phyloP scores from a whole-genome alignment of 2,329 filamentous ascomycete species.

The Hypoxylon rubiginosum region DNA sequence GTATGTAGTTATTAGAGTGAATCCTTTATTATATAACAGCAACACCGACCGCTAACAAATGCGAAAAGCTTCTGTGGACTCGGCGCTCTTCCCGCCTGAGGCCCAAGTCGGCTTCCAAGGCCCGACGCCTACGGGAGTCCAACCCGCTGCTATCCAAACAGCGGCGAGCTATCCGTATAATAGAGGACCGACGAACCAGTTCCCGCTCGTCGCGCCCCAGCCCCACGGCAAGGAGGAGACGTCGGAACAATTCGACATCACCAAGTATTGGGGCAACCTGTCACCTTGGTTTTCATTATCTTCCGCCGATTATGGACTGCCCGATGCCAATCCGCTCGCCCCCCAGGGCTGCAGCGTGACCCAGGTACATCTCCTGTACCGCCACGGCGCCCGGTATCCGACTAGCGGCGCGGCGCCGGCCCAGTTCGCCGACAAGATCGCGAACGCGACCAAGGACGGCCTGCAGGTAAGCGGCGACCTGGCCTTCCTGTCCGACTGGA shows the following conservation, averaged over 20 bases:
- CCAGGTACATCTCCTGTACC: slow-evolving; percentile 53
- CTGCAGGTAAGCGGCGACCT: slow-evolving; percentile 51
- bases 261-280: slow-evolving; percentile 52
- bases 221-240: slow-evolving; percentile 44
- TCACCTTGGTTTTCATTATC: slow-evolving; percentile 53
- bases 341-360: slow-evolving; percentile 50
- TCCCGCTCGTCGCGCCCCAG: slow-evolving; percentile 49
- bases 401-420: slow-evolving; percentile 49
- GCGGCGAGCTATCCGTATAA: slow-evolving; percentile 50
- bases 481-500: slow-evolving; percentile 51
- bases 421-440: slow-evolving; percentile 52
- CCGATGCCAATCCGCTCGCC: slow-evolving; percentile 49
- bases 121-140: slow-evolving; percentile 47
- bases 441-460: slow-evolving; percentile 52
- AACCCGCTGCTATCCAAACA: slow-evolving; percentile 50
- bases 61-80: slow-evolving; percentile 47
- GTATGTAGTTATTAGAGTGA: slow-evolving; percentile 29
- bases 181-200: slow-evolving; percentile 46
- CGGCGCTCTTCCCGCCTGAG: slow-evolving; percentile 50
- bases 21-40: not conserved
- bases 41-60: slow-evolving; percentile 17
- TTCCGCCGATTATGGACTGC: slow-evolving; percentile 51
- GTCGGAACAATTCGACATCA: slow-evolving; percentile 49
- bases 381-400: slow-evolving; percentile 53
- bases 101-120: slow-evolving; percentile 48